Percentiles rank a stretch among this genome's conserved stretches.
These are phyloP conservation scores for Gonium pectorale DNA, from an alignment of 139 green algal genomes.

Conservation along the genomic window DNA sequence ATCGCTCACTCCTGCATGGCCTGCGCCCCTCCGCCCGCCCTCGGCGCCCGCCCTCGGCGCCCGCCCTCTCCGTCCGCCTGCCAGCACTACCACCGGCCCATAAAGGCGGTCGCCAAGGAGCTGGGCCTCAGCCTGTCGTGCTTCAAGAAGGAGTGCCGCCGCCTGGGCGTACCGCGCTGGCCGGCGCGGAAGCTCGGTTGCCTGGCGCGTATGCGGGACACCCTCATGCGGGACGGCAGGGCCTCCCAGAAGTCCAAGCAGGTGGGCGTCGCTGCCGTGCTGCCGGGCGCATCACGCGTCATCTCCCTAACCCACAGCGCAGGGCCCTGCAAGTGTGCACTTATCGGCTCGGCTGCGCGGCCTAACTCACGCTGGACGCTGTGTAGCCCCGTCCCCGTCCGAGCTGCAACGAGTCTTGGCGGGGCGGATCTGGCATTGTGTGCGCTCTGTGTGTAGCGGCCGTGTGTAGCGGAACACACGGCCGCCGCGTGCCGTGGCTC, in stretches of 20 bases:
- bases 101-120: not conserved
- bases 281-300: too few relatives aligned
- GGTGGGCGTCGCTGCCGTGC: not conserved
- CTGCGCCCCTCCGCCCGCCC: too few relatives aligned
- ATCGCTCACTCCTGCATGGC: too few relatives aligned
- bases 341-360: not conserved
- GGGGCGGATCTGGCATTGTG: too few relatives aligned
- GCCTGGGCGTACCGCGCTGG: conserved; percentile 12
- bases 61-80: too few relatives aligned
- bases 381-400: not conserved
- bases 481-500: too few relatives aligned
- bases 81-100: conserved; percentile 31
- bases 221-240: not conserved
- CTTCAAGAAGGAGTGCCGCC: conserved; percentile 33
- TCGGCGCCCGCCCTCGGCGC: too few relatives aligned
- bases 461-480: too few relatives aligned
- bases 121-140: conserved; percentile 9
- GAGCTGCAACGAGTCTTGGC: not conserved
- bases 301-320: too few relatives aligned
- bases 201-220: not conserved
- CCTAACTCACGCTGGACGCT: not conserved
- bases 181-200: conserved; percentile 7
- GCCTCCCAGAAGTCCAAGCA: not conserved
- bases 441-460: too few relatives aligned
- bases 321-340: too few relatives aligned